phyloP scores from a whole-genome alignment of 2,329 filamentous ascomycete genomes.

The Tolypocladium album region DNA sequence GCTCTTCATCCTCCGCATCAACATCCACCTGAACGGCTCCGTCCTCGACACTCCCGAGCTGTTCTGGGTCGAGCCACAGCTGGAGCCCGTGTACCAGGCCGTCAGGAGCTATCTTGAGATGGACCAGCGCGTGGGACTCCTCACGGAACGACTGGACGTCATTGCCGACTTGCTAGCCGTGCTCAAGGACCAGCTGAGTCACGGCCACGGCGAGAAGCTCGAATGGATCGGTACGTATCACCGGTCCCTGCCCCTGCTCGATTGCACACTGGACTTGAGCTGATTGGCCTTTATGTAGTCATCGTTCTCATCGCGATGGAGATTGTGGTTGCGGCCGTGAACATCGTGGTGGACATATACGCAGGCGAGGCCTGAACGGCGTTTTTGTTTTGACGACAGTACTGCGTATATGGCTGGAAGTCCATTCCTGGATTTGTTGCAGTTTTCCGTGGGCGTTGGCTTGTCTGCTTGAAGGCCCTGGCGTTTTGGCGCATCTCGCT shows the following conservation, averaged over 20 bases:
- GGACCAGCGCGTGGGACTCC: conserved; percentile 82
- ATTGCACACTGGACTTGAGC: not conserved
- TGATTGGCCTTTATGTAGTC: conserved; percentile 39
- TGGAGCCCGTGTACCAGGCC: conserved; percentile 93
- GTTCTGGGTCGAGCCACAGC: conserved; percentile 95
- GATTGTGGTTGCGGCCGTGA: conserved; percentile 83
- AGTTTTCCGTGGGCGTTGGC: not conserved
- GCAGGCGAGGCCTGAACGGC: conserved; percentile 24
- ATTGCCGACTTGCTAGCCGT: conserved; percentile 90
- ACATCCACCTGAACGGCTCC: conserved; percentile 93
- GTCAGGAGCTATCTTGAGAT: conserved; percentile 95
- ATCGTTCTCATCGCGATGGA: conserved; percentile 94
- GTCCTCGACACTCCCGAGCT: conserved; percentile 94
- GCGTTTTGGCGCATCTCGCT: not conserved
- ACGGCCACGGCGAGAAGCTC: conserved; percentile 80
- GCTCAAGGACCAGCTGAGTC: conserved; percentile 88
- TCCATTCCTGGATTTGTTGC: not conserved
- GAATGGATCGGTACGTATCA: conserved; percentile 71
- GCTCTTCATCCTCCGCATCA: conserved; percentile 94
- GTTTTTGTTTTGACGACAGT: not conserved
- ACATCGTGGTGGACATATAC: conserved; percentile 90
- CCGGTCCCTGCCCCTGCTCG: not conserved
- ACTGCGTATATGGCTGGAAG: not conserved
- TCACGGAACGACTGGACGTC: conserved; percentile 78
- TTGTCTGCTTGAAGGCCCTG: not conserved